A percentile compares a stretch with the other conserved stretches of the same genome.
Evolutionary conservation across 371 early-diverging fungal genomes (phyloP).

Genomic region (Rhizomucor pusillus): DNA sequence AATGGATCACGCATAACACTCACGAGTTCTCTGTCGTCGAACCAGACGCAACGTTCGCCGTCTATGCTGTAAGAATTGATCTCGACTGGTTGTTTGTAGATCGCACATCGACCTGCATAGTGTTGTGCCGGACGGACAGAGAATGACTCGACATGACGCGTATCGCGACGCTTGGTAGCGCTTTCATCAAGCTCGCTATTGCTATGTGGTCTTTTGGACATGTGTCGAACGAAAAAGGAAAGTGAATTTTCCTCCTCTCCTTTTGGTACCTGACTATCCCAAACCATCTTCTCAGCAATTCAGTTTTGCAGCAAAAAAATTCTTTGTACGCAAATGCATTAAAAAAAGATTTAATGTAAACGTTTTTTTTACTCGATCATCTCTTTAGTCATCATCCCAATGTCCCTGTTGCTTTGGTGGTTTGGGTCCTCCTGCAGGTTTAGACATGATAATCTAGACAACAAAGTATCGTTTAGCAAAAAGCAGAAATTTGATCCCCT

Average conservation of each 20-base stretch:
- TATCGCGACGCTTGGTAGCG: not conserved
- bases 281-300: too few relatives aligned
- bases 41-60: constrained; percentile 53
- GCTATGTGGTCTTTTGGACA: too few relatives aligned
- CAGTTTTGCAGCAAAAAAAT: too few relatives aligned
- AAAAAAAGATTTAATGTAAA: too few relatives aligned
- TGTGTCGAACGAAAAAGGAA: too few relatives aligned
- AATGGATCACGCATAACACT: not conserved
- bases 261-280: too few relatives aligned
- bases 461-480: constrained; percentile 1
- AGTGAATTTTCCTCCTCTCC: too few relatives aligned
- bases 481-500: too few relatives aligned
- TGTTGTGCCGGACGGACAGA: constrained; percentile 13
- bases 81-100: constrained; percentile 75
- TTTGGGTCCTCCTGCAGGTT: constrained; percentile 96
- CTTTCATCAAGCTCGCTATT: too few relatives aligned
- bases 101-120: constrained; percentile 52
- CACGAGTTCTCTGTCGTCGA: constrained; percentile 72
- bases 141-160: not conserved
- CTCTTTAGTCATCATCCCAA: constrained; percentile 87
- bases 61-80: constrained; percentile 77
- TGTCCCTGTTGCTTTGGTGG: constrained; percentile 84
- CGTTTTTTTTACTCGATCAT: too few relatives aligned
- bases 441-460: constrained; percentile 92
- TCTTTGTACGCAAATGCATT: too few relatives aligned